Evolutionary conservation across 1,284 basidiomycete genomes (phyloP).

Genomic region (Marasmius sp.): DNA sequence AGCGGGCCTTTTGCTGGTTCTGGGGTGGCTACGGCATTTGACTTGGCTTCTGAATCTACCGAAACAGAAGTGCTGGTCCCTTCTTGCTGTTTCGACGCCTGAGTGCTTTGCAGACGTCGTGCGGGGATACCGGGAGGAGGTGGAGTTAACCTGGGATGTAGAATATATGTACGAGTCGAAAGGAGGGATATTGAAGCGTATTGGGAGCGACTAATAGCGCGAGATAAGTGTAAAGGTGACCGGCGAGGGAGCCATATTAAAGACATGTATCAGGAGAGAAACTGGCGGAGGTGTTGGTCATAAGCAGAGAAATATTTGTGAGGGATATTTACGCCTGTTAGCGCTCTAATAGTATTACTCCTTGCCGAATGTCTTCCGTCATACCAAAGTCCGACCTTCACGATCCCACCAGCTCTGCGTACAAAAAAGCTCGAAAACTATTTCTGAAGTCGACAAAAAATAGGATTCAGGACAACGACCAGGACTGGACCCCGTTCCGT

Average conservation of each 20-base stretch:
- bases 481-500: constrained; percentile 71
- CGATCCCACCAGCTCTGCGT: constrained; percentile 47
- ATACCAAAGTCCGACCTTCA: constrained; percentile 23
- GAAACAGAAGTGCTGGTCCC: constrained; percentile 18
- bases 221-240: constrained; percentile 42
- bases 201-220: constrained; percentile 35
- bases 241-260: constrained; percentile 59
- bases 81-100: constrained; percentile 20
- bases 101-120: constrained; percentile 28
- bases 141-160: neutral
- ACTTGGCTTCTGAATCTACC: constrained; percentile 34
- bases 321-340: constrained; percentile 2
- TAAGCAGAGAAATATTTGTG: neutral
- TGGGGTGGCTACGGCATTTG: constrained; percentile 50
- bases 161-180: neutral
- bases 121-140: neutral
- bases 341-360: no score
- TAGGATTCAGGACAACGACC: constrained; percentile 40
- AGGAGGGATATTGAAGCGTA: constrained; percentile 5
- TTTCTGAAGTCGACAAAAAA: constrained; percentile 61
- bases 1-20: constrained; percentile 52
- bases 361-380: neutral
- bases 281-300: neutral
- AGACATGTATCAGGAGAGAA: constrained; percentile 43
- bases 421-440: constrained; percentile 65